Conservation (phyloP, 768 basidiomycete species). For the Boletus rubroflammeus region DNA sequence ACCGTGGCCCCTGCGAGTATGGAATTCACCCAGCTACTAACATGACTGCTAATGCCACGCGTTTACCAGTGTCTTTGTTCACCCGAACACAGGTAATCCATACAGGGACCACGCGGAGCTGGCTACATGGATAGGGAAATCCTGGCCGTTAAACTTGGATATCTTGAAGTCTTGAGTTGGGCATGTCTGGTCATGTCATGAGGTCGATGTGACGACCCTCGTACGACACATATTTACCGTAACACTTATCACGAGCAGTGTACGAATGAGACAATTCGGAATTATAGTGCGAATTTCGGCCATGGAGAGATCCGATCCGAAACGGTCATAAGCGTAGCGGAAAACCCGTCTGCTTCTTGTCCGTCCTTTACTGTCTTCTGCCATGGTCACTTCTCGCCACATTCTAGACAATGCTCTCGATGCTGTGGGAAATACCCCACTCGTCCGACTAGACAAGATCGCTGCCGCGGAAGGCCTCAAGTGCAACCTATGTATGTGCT, state of each 20-base stretch:
- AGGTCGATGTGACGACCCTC: neutral
- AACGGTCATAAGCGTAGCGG: neutral
- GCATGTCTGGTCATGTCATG: neutral
- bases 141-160: slow-evolving; percentile 51
- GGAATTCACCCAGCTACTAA: slow-evolving; percentile 25
- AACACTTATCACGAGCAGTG: neutral
- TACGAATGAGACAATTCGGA: neutral
- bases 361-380: neutral
- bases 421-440: slow-evolving; percentile 87
- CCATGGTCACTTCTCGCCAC: slow-evolving; percentile 34
- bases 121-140: slow-evolving; percentile 62
- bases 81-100: slow-evolving; percentile 62
- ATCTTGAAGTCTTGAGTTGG: slow-evolving; percentile 29
- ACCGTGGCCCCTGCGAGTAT: slow-evolving; percentile 70
- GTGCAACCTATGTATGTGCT: slow-evolving; percentile 81
- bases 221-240: neutral
- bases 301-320: slow-evolving; percentile 9
- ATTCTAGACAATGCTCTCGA: slow-evolving; percentile 79
- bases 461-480: slow-evolving; percentile 69
- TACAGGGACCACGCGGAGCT: slow-evolving; percentile 61
- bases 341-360: neutral
- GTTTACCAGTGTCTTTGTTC: slow-evolving; percentile 54
- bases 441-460: slow-evolving; percentile 81
- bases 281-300: neutral
- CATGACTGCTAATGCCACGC: neutral